Percentiles rank a stretch among this genome's conserved stretches.
These are phyloP conservation scores for Fusarium sarcochroum DNA, from an alignment of 2,329 filamentous ascomycete species.

Conservation along the genomic window DNA sequence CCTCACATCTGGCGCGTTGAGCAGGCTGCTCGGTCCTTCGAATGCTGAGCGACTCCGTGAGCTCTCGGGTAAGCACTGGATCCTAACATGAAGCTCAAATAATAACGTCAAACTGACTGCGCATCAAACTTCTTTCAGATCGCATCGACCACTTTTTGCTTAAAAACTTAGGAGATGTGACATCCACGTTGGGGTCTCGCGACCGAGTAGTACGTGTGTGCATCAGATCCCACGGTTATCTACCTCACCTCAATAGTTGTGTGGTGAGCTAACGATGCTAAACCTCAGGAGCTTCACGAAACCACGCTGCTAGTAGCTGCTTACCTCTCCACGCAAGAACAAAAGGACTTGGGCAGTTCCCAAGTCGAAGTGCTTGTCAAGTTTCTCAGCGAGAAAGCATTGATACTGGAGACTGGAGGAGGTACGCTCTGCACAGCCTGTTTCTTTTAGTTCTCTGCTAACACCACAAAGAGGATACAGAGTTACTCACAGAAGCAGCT, in stretches of 20 bases:
- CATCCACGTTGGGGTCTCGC: slow-evolving; percentile 2
- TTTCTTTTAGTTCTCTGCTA: not conserved
- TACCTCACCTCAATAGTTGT: not conserved
- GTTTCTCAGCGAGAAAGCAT: slow-evolving; percentile 4
- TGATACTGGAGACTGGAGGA: slow-evolving; percentile 1
- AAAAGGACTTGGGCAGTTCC: not conserved
- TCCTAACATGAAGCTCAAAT: not conserved
- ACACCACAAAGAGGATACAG: slow-evolving; percentile 1
- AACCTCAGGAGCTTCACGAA: slow-evolving; percentile 18
- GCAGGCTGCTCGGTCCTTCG: slow-evolving; percentile 26
- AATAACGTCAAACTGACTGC: not conserved
- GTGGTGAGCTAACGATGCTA: slow-evolving; percentile 13
- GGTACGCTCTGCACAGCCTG: not conserved
- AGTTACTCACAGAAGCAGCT: slow-evolving; percentile 43
- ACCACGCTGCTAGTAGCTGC: slow-evolving; percentile 6
- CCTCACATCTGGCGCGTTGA: not conserved
- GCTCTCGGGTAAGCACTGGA: slow-evolving; percentile 23
- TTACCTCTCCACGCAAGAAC: slow-evolving; percentile 1
- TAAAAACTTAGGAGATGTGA: not conserved
- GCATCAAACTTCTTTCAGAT: not conserved
- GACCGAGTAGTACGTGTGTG: not conserved
- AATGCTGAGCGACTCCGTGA: slow-evolving; percentile 28
- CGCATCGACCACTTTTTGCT: not conserved
- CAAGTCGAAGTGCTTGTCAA: slow-evolving; percentile 1
- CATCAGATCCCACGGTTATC: no score